Conservation (phyloP, 306 rosid genomes). For the Amphicarpaea edgeworthii region DNA sequence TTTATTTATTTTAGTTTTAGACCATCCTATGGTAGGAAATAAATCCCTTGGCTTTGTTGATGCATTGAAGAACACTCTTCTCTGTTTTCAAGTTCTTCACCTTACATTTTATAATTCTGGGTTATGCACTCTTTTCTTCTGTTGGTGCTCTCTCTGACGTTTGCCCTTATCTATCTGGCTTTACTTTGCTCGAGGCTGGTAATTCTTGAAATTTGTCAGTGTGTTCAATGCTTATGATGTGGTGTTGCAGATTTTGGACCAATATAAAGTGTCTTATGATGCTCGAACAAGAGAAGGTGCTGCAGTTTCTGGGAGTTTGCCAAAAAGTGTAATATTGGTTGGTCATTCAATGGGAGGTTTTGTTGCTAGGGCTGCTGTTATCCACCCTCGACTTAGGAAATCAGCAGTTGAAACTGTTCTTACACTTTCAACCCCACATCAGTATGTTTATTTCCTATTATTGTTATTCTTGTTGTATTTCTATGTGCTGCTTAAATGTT, state of each 20-base stretch:
- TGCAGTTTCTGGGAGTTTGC: slow-evolving; percentile 71
- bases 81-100: slow-evolving; percentile 37
- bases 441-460: slow-evolving; percentile 59
- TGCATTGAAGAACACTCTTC: slow-evolving; percentile 29
- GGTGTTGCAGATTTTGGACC: slow-evolving; percentile 85
- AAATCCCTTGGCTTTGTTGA: slow-evolving; percentile 24
- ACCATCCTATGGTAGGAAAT: slow-evolving; percentile 11
- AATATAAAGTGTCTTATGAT: slow-evolving; percentile 81
- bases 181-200: slow-evolving; percentile 38
- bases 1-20: slow-evolving; percentile 27
- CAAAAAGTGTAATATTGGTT: slow-evolving; percentile 94
- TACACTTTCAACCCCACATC: slow-evolving; percentile 95
- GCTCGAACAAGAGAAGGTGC: slow-evolving; percentile 80
- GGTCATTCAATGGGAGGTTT: slow-evolving; percentile 99
- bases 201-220: slow-evolving; percentile 32
- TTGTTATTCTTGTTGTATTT: slow-evolving; percentile 36
- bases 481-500: slow-evolving; percentile 43
- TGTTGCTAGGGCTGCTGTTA: slow-evolving; percentile 96
- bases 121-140: slow-evolving; percentile 30
- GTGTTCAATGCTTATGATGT: slow-evolving; percentile 38
- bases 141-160: slow-evolving; percentile 29
- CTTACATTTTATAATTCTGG: slow-evolving; percentile 32
- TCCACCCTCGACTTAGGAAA: slow-evolving; percentile 82
- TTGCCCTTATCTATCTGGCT: slow-evolving; percentile 22
- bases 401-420: slow-evolving; percentile 91